Base-by-base conservation (phyloP, 192 early-diverging fungal species). In the Coemansia sp. region DNA sequence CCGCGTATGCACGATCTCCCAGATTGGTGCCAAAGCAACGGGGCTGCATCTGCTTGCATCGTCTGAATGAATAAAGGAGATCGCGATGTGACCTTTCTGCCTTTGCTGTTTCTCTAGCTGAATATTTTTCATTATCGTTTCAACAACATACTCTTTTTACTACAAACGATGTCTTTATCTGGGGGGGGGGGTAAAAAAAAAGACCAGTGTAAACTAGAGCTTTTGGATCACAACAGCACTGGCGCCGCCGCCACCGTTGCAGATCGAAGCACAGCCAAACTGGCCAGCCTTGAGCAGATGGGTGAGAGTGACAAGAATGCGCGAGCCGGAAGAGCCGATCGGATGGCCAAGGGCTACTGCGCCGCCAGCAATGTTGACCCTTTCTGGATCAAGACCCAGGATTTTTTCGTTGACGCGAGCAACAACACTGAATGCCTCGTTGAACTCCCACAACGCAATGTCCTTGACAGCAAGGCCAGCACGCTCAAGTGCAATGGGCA, bases 341-440 rank as follows among this genome's bases (percentile, higher is more conserved):
- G 91, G 90, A 68, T 93, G 92, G 61, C 92, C 92, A 18, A 91
- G 82, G 42, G 87, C 83, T 12, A 92, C 91, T 31, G 92, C 92
- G 68, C 92, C 92, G 62, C 92, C 92, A 21, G 89, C 88, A 71
- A 94, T 73, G 66, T 94, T 94, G 61, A 89, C 86, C 70, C 84
- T 87, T 28, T 79, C 81, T 58, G 89, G 86, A 63, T 91, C 86
- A 29, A 68, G 49, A 16, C 88, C 87, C 42, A 94, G 84, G 39
- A 94, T 80, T 85, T 96, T 86, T 73, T 96, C 92, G 79, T 99
- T 99, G 45, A 86, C 96, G 25, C 86, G 81, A 16, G 91, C 88
- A 58, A 98, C 96, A 7, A 96, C 95, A 66, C 89, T 90, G 74
- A 99, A 99, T 0, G 96, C 96, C 82, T 99, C 96, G 81, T 99